Base-by-base conservation (phyloP, 441 rosid species). In the Populus hybrid region DNA sequence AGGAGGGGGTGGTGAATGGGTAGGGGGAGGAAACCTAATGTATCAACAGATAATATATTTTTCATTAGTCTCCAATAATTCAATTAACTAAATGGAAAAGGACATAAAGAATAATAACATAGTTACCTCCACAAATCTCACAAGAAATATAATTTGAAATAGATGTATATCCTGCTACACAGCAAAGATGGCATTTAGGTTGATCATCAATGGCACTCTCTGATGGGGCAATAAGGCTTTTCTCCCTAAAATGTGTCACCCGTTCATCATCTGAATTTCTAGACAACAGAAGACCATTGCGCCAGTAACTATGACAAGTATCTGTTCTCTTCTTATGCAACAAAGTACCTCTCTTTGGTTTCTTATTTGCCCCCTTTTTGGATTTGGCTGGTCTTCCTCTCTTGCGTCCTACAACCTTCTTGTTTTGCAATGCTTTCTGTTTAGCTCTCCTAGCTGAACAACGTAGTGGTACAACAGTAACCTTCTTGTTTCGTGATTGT, bases 361-460 rank as follows among this genome's bases (percentile, higher is more conserved):
- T 87, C 81, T 83, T 82, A 68, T 84, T 67, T 24, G 87, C 77
- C 26, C 81, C 86, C 79, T 84, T 88, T 77, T 84, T 86, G 75
- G 87, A 63, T 76, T 89, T 90, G 50, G 59, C 45, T 71, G 72
- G 90, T 78, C 87, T 87, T 76, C 85, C 81, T 84, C 88, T 90
- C 85, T 81, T 89, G 69, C 82, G 42, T 82, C 76, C 82, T 68
- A 77, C 82, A 42, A 53, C 82, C 74, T 83, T 88, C 83, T 80
- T 87, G 75, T 74, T 85, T 82, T 86, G 94, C 80, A 86, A 77
- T 64, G 85, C 72, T 8, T 83, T 80, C 80, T 85, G 82, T 71
- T 89, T 89, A 6, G 88, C 50, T 79, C 80, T 87, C 87, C 99
- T 91, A 63, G 94, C 83, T 63, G 99, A 96, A 77, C 98, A 95